Conservation (phyloP, 768 basidiomycete species). For the Daedalea quercina region DNA sequence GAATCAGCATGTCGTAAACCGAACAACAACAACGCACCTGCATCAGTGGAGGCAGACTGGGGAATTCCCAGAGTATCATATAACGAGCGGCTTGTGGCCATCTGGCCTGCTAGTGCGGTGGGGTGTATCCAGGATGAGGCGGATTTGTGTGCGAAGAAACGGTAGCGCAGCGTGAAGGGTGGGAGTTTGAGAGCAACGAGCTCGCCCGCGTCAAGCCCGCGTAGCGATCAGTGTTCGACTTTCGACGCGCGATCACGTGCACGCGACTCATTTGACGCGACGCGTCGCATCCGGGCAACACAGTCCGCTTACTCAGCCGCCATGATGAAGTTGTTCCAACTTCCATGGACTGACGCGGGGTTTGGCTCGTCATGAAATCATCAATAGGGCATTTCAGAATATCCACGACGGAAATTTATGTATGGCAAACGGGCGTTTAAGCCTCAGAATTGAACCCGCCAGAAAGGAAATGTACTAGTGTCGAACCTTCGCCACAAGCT, state of each 20-base stretch:
- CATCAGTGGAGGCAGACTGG: constrained; percentile 21
- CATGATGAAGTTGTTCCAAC: too few species aligned
- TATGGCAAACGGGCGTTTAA: too few species aligned
- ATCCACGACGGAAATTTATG: too few species aligned
- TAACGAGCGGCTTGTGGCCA: constrained; percentile 15
- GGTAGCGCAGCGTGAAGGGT: not conserved
- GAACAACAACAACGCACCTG: constrained; percentile 14
- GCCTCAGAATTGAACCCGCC: too few species aligned
- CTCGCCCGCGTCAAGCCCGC: not conserved
- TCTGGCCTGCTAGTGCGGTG: constrained; percentile 11
- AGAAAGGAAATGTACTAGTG: too few species aligned
- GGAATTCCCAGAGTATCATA: constrained; percentile 24
- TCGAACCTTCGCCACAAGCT: too few species aligned
- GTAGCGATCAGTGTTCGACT: constrained; percentile 3
- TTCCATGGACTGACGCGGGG: too few species aligned
- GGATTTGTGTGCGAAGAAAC: not conserved
- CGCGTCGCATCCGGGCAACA: not conserved
- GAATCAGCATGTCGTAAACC: not conserved
- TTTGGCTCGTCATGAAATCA: too few species aligned
- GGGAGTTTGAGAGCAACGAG: not conserved
- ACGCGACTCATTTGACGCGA: not conserved
- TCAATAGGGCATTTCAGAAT: too few species aligned
- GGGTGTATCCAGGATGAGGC: constrained; percentile 3
- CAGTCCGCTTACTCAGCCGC: too few species aligned
- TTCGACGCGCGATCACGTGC: not conserved